Base-by-base conservation (phyloP, 352 stramenopile genomes). In the Peronospora tabacina region DNA sequence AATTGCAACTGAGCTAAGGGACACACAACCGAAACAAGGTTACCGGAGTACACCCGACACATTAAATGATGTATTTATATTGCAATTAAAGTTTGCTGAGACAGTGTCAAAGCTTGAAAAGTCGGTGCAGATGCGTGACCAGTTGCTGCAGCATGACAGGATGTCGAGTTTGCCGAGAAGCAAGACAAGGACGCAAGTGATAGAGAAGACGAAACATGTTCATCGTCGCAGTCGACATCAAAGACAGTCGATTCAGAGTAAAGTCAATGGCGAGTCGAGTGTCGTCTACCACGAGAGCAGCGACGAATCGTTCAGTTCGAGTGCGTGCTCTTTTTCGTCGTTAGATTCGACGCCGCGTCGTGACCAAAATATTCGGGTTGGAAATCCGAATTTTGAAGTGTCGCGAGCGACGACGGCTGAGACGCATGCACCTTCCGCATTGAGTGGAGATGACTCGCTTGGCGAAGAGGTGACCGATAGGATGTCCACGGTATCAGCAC, bases 21-120 rank as follows among this genome's bases (percentile, higher is more conserved):
- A 63, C 12, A 20, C 8, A n/a, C 43, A 49, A 56, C 49, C 49
- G 1, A 41, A 47, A 10, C 11, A 36, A 16, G 17, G 32, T 9
- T 63, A 52, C 36, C 36, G 54, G 7, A 52, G 57, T 42, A 52
- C 58, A 12, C 40, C 64, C 7, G 71, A 81, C 16, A 56, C 70
- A 8, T 49, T 87, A 16, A 77, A 68, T 33, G 73, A 87, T 34
- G 73, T 87, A 11, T 82, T 85, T 33, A 68, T 60, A 7, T 60
- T 87, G 33, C 73, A 87, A 45, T 42, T 84, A 10, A 73, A 82
- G 36, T 87, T 87, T 22, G 75, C 75, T 0, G 75, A 87, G 63
- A 87, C 73, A 34, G 85, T 87, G 73, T 57, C 72, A 0, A 76
- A 80, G 42, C 55, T 87, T 11, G 75, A 87, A 19, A 74, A 85